Evolutionary conservation across 2,329 filamentous ascomycete species (phyloP).

Genomic region (Venturia pyrina): DNA sequence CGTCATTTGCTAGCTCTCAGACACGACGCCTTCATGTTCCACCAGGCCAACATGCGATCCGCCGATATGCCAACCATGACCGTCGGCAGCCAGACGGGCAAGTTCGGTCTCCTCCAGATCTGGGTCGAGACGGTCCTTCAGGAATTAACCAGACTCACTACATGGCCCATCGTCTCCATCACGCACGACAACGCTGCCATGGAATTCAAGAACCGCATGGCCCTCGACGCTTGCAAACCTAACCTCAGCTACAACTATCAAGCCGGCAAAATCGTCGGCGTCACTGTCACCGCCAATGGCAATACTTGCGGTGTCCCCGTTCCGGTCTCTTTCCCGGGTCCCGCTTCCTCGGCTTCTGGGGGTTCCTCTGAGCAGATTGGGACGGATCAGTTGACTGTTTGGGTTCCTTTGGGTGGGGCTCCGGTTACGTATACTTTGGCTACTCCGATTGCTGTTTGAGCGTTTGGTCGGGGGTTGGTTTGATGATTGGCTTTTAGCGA

Average conservation of each 20-base stretch:
- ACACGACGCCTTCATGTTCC: slow-evolving; percentile 12
- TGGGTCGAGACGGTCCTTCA: slow-evolving; percentile 7
- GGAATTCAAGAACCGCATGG: slow-evolving; percentile 6
- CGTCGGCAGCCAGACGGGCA: slow-evolving; percentile 1
- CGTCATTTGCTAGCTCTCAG: slow-evolving; percentile 1
- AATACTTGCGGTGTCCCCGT: neutral
- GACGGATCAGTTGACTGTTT: neutral
- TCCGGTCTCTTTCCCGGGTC: slow-evolving; percentile 16
- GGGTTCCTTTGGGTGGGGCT: neutral
- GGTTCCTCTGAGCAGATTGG: slow-evolving; percentile 6
- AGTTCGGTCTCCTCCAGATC: slow-evolving; percentile 19
- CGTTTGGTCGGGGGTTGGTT: no score
- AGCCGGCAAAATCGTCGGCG: neutral
- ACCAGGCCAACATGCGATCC: slow-evolving; percentile 10
- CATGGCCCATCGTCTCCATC: slow-evolving; percentile 8
- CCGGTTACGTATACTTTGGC: neutral
- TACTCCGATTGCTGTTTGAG: neutral
- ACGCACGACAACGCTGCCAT: slow-evolving; percentile 9
- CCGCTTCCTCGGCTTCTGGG: slow-evolving; percentile 31
- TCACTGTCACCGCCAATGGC: neutral
- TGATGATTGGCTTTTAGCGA: neutral
- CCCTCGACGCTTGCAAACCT: slow-evolving; percentile 33
- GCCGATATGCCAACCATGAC: neutral
- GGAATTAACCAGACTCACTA: slow-evolving; percentile 5
- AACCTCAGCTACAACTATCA: slow-evolving; percentile 36